phyloP scores from a whole-genome alignment of 805 yeast genomes.

The Kazachstania bromeliacearum region DNA sequence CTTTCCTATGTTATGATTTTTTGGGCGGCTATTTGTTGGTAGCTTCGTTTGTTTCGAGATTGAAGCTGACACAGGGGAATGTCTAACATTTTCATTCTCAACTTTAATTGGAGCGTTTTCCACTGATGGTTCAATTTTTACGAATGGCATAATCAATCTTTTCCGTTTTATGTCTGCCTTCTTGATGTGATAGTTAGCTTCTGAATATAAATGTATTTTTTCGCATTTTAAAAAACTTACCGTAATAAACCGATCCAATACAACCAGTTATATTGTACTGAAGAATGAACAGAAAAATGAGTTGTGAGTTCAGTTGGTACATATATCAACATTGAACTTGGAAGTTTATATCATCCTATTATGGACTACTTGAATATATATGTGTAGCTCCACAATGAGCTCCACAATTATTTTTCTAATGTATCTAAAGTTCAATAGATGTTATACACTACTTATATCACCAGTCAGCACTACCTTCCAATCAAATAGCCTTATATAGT shows the following conservation, averaged over 20 bases:
- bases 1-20: neutral
- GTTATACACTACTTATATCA: too few relatives aligned
- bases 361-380: too few relatives aligned
- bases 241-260: too few relatives aligned
- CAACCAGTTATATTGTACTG: neutral
- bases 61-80: neutral
- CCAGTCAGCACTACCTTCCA: too few relatives aligned
- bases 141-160: neutral
- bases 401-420: too few relatives aligned
- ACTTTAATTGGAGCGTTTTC: neutral
- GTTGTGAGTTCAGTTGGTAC: neutral
- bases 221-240: neutral
- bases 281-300: neutral
- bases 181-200: neutral
- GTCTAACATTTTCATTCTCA: neutral
- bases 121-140: constrained; percentile 2
- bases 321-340: too few relatives aligned
- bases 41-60: neutral
- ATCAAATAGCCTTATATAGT: too few relatives aligned
- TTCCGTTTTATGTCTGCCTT: neutral
- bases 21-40: constrained; percentile 3
- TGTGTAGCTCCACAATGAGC: too few relatives aligned
- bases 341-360: too few relatives aligned
- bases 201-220: neutral
- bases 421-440: too few relatives aligned